phyloP scores from a whole-genome alignment of 306 rosid genomes.

The Senna tora region DNA sequence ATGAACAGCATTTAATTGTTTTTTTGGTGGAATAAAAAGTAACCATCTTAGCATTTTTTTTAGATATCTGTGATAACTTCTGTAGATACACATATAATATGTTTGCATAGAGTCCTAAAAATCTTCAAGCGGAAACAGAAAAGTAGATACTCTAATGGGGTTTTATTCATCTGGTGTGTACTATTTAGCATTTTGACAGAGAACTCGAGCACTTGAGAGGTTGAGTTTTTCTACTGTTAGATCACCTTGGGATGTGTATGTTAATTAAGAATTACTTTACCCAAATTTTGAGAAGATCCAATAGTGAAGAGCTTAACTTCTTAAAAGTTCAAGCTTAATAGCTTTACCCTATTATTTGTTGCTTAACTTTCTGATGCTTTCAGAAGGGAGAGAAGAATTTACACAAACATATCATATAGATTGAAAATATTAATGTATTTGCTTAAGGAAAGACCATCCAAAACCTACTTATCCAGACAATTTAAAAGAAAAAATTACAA shows the following conservation, averaged over 20 bases:
- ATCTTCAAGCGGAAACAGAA: conserved; percentile 21
- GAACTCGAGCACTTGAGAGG: too few species aligned
- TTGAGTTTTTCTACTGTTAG: too few species aligned
- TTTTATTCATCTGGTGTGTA: neutral
- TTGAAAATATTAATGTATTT: conserved; percentile 24
- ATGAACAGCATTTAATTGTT: conserved; percentile 11
- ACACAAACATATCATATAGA: conserved; percentile 12
- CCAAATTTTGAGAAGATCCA: too few species aligned
- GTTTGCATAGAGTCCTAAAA: conserved; percentile 14
- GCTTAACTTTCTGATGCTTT: conserved; percentile 6
- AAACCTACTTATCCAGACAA: conserved; percentile 27
- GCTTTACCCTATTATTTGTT: neutral
- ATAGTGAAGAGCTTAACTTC: too few species aligned
- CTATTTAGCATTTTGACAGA: too few species aligned
- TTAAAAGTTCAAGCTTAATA: too few species aligned
- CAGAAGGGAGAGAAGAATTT: conserved; percentile 17
- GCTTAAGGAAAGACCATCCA: conserved; percentile 1
- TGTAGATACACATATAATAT: neutral
- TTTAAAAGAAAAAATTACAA: neutral
- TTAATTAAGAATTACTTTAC: too few species aligned
- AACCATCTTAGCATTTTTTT: neutral
- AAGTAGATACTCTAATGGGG: neutral
- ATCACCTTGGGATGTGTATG: too few species aligned
- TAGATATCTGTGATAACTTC: neutral
- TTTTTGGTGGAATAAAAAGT: neutral